A percentile compares a stretch with the other conserved stretches of the same genome.
These are phyloP conservation scores for Lepidopterella palustris DNA, from an alignment of 495 filamentous ascomycete genomes.

Conservation along the genomic window DNA sequence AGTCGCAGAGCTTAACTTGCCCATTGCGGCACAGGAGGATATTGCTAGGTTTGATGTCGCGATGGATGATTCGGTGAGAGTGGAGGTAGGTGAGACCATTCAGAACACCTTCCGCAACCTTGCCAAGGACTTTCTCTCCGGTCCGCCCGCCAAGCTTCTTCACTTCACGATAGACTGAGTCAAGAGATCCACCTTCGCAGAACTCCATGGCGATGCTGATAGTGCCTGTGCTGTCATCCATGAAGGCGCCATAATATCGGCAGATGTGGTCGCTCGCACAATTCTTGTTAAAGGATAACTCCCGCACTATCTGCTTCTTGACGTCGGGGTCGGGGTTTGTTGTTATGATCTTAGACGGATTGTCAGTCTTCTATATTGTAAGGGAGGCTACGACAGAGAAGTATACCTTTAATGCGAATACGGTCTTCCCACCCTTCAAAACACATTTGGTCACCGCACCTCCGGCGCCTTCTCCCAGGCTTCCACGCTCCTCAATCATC, in stretches of 20 bases:
- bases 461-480: constrained; percentile 89
- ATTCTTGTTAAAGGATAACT: constrained; percentile 94
- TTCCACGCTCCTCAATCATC: constrained; percentile 80
- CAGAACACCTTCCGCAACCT: constrained; percentile 91
- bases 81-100: constrained; percentile 96
- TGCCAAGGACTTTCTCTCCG: constrained; percentile 96
- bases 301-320: constrained; percentile 93
- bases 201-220: constrained; percentile 99
- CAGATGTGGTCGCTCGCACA: constrained; percentile 93
- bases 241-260: constrained; percentile 92
- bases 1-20: constrained; percentile 96
- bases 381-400: neutral
- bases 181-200: constrained; percentile 90
- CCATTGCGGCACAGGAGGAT: constrained; percentile 89
- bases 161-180: constrained; percentile 94
- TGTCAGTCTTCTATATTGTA: constrained; percentile 17
- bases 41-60: constrained; percentile 98
- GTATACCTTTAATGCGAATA: constrained; percentile 91
- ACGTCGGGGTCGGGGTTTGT: constrained; percentile 96
- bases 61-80: constrained; percentile 92
- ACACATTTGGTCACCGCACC: constrained; percentile 90
- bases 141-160: constrained; percentile 91
- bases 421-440: constrained; percentile 81
- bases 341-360: constrained; percentile 70
- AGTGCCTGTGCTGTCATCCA: constrained; percentile 84